phyloP scores from a whole-genome alignment of 257 asterid species.

The Knoxia roxburghii region DNA sequence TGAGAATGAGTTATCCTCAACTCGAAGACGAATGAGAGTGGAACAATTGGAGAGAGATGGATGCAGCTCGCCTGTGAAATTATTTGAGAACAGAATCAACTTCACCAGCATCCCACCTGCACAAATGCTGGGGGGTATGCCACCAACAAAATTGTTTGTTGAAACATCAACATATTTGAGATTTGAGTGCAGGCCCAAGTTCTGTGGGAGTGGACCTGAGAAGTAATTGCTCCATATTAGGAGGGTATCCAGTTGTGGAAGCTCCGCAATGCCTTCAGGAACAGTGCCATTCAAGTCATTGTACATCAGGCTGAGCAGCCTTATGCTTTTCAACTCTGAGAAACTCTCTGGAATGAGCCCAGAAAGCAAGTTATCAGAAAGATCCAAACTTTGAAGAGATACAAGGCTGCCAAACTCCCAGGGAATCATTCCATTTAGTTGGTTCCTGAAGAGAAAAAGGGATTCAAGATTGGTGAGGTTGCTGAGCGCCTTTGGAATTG shows the following conservation, averaged over 20 bases:
- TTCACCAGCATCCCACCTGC: conserved; percentile 50
- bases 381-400: conserved; percentile 83
- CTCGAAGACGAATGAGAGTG: conserved; percentile 77
- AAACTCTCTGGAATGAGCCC: conserved; percentile 80
- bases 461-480: conserved; percentile 78
- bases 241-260: conserved; percentile 69
- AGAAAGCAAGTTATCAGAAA: conserved; percentile 78
- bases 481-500: conserved; percentile 52
- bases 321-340: conserved; percentile 63
- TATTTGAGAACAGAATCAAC: conserved; percentile 75
- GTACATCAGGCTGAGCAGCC: conserved; percentile 77
- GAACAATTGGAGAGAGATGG: conserved; percentile 84
- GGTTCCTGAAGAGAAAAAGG: conserved; percentile 79
- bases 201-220: conserved; percentile 67
- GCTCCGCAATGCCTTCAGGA: conserved; percentile 71
- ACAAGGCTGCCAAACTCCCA: conserved; percentile 51
- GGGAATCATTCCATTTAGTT: conserved; percentile 56
- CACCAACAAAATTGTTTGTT: conserved; percentile 63
- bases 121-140: conserved; percentile 65
- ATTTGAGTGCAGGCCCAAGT: conserved; percentile 58
- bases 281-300: conserved; percentile 75
- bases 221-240: conserved; percentile 88
- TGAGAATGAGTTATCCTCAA: conserved; percentile 73
- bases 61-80: conserved; percentile 62
- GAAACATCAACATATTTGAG: conserved; percentile 78